Evolutionary conservation across 331 rosid species (phyloP).

Genomic region (Quercus tomentella): DNA sequence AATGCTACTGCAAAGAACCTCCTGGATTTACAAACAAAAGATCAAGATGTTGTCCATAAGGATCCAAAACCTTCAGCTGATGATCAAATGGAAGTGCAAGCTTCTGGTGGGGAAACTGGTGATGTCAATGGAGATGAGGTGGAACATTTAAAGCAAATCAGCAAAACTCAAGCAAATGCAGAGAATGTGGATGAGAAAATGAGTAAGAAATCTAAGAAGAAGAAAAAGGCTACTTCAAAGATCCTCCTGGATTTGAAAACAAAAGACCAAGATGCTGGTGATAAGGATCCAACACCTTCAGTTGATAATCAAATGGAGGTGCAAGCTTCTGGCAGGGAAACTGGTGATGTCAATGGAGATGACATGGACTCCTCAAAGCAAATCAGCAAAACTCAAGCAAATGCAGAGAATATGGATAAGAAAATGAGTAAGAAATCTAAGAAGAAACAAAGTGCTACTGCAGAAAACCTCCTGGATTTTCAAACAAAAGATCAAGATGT

Average conservation of each 20-base stretch:
- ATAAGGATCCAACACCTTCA: slow-evolving; percentile 14
- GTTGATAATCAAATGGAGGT: slow-evolving; percentile 14
- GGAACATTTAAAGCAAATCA: slow-evolving; percentile 26
- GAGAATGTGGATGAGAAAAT: slow-evolving; percentile 30
- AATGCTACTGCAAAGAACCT: slow-evolving; percentile 25
- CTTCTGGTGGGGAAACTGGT: too few species aligned
- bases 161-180: slow-evolving; percentile 27
- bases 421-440: slow-evolving; percentile 42
- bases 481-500: slow-evolving; percentile 29
- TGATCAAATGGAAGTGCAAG: neutral
- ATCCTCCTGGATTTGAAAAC: slow-evolving; percentile 24
- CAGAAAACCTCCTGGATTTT: slow-evolving; percentile 27
- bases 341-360: neutral
- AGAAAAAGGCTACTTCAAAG: slow-evolving; percentile 29
- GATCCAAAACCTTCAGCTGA: slow-evolving; percentile 20
- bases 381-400: slow-evolving; percentile 26
- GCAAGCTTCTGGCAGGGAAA: too few species aligned
- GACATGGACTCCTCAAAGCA: slow-evolving; percentile 28
- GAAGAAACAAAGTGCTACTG: slow-evolving; percentile 33
- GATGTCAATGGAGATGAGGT: slow-evolving; percentile 9
- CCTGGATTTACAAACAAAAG: slow-evolving; percentile 34
- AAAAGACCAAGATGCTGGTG: slow-evolving; percentile 29
- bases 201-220: slow-evolving; percentile 47
- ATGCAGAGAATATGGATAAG: slow-evolving; percentile 25
- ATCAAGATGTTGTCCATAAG: slow-evolving; percentile 18